Evolutionary conservation across 2,329 filamentous ascomycete genomes (phyloP), one percentile per base, ranked within the genome.

Genomic region (Scedosporium dehoogii): DNA sequence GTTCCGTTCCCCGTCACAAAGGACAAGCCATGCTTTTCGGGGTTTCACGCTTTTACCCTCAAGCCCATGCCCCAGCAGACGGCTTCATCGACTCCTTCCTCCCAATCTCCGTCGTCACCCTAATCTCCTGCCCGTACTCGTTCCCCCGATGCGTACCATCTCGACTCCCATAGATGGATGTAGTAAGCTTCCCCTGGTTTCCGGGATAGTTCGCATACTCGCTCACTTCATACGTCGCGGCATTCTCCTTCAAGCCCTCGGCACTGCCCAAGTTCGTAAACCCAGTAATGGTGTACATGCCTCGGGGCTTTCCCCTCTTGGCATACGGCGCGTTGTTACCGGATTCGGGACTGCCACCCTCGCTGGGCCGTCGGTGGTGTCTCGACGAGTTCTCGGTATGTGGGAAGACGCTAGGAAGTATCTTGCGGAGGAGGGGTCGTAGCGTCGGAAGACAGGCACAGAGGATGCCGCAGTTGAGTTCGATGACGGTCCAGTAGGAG

Each of bases 401-500:
- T 6, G 51, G 23, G 21, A 55, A 48, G 6, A 33, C 1, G 16
- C 16, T 14, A 2, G 60, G 64, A 25, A 65, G 61, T 9, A 61
- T 7, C 27, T 57, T 58, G n/a, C 59, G 64, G 25, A 73, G 58
- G 5, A 73, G 60, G 14, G 73, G 73, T 2, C 73, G 70, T 1
- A 77, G 66, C 16, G 74, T 75, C 0, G 75, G 75, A 4, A 77
- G 70, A 62, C 74, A 75, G 56, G 73, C 70, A 64, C 75, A 76
- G 12, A 76, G 68, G 64, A 76, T 70, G 62, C 73, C 74, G 58
- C 72, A 70, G 57, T 73, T 73, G 64, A 76, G 72, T 64, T 78
- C 75, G 61, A 74, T 70, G 58, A 76, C 69, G 21, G 73, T 73
- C 73, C 74, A 77, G 58, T 70, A 67, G 38, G 70, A 70, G 3